Evolutionary conservation across 768 basidiomycete genomes (phyloP), one percentile per base, ranked within the genome.

Genomic region (Leucosporidium creatinivorum): DNA sequence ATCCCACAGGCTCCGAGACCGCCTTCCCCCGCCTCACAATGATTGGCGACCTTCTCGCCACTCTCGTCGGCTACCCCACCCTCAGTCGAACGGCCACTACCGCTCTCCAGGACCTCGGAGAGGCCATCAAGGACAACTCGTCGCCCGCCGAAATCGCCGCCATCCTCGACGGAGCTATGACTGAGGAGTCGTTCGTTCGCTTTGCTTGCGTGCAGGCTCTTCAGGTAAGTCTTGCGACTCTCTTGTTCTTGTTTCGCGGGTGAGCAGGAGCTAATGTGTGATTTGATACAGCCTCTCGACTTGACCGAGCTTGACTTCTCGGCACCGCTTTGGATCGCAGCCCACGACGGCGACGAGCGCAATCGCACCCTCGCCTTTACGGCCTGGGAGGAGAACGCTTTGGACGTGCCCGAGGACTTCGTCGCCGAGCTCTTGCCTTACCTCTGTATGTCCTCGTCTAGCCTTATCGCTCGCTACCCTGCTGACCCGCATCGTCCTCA

Each of bases 231-330:
- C 31, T 0, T 1, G 25, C 10, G 33, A 33, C 68, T 61, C 26
- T 10, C 4, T 28, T 68, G 12, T 57, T 19, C n/a, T n/a, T n/a
- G n/a, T n/a, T n/a, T n/a, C n/a, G n/a, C 47, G 25, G 60, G 51
- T 62, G 4, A 36, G 39, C 31, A 23, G 3, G 19, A 33, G 13
- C 31, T 18, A 21, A 9, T n/a, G 44, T 21, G 33, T 25, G 21
- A 58, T 23, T 15, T 21, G 28, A 8, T 36, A 2, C 67, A 97
- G 91, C 88, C 93, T 0, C 88, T 98, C 71, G 96, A 98, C 78
- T 78, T 98, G 57, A 97, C 93, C 0, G 94, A 98, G 58, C 77
- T 91, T 48, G 93, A 96, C 68, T 99, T 93, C 88, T 89, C 88
- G 3, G 85, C 89, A 0, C 86, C 89, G 76, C 78, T 99, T 1